Percentiles rank a stretch among this genome's conserved stretches.
These are phyloP conservation scores for Thalia dealbata DNA, from an alignment of 176 grass and related monocot species.

Conservation along the genomic window DNA sequence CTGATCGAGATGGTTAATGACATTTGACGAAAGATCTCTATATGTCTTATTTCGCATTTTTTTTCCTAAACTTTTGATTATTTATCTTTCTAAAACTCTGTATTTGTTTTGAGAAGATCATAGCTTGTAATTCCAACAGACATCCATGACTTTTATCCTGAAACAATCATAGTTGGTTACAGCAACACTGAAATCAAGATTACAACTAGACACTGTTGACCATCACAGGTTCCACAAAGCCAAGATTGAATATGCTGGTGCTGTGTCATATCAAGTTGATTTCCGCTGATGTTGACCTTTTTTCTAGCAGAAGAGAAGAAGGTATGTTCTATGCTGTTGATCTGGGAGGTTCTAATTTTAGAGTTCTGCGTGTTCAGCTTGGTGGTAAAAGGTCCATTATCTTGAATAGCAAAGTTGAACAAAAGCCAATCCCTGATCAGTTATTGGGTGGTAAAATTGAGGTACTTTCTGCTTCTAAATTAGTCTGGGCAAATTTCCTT, in stretches of 20 bases:
- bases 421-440: slow-evolving; percentile 47
- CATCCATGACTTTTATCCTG: too few relatives aligned
- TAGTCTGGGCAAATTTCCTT: background rate
- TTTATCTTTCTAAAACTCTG: too few relatives aligned
- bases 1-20: too few relatives aligned
- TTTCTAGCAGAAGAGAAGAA: slow-evolving; percentile 60
- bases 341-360: slow-evolving; percentile 81
- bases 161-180: too few relatives aligned
- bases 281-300: background rate
- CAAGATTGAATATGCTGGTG: background rate
- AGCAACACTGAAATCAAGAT: too few relatives aligned
- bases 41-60: too few relatives aligned
- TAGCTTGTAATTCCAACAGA: too few relatives aligned
- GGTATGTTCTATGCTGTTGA: slow-evolving; percentile 77
- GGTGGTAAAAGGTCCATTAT: slow-evolving; percentile 44
- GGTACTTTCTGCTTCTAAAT: slow-evolving; percentile 26
- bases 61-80: too few relatives aligned
- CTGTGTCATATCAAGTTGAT: background rate
- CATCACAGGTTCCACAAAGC: background rate
- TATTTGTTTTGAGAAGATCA: too few relatives aligned
- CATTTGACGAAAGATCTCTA: too few relatives aligned
- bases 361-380: slow-evolving; percentile 69
- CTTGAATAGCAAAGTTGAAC: slow-evolving; percentile 50
- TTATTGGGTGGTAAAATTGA: slow-evolving; percentile 55
- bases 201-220: background rate